These are phyloP conservation scores for Kurtzmaniella cleridarum DNA, from an alignment of 805 yeast species.

Conservation along the genomic window DNA sequence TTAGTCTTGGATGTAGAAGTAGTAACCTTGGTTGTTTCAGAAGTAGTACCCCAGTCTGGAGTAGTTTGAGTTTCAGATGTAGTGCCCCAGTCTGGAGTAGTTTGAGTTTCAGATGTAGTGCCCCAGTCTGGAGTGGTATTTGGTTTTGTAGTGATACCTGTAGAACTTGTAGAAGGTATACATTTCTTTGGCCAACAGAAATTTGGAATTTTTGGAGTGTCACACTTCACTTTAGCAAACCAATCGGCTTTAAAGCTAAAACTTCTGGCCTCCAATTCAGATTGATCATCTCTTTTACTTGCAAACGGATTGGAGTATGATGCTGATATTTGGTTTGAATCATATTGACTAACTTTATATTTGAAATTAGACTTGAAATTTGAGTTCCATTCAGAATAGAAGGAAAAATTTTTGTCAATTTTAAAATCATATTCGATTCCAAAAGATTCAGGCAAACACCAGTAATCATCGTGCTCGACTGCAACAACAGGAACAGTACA, in stretches of 20 bases:
- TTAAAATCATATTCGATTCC: constrained; percentile 10
- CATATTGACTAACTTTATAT: not conserved
- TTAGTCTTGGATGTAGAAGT: too few species aligned
- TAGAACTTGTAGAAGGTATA: too few species aligned
- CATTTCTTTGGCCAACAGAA: constrained; percentile 6
- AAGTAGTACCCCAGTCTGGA: too few species aligned
- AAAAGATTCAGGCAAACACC: constrained; percentile 13
- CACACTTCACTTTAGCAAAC: not conserved
- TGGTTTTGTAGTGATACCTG: constrained; percentile 1
- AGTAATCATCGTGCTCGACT: constrained; percentile 7
- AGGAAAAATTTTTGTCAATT: not conserved
- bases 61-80: constrained; percentile 1
- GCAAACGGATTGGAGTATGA: too few species aligned
- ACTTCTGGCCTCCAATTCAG: not conserved
- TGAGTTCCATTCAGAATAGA: not conserved
- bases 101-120: too few species aligned
- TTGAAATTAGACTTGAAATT: constrained; percentile 1
- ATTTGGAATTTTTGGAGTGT: constrained; percentile 3
- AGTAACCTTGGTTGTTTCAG: too few species aligned
- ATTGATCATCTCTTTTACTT: constrained; percentile 2
- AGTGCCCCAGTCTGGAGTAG: constrained; percentile 1
- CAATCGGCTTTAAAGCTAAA: not conserved
- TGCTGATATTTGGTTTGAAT: too few species aligned
- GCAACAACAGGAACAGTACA: constrained; percentile 13
- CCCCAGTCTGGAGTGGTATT: constrained; percentile 1